phyloP scores from a whole-genome alignment of 176 grass and related monocot genomes.

The sorghum (Sorghum bicolor) region DNA sequence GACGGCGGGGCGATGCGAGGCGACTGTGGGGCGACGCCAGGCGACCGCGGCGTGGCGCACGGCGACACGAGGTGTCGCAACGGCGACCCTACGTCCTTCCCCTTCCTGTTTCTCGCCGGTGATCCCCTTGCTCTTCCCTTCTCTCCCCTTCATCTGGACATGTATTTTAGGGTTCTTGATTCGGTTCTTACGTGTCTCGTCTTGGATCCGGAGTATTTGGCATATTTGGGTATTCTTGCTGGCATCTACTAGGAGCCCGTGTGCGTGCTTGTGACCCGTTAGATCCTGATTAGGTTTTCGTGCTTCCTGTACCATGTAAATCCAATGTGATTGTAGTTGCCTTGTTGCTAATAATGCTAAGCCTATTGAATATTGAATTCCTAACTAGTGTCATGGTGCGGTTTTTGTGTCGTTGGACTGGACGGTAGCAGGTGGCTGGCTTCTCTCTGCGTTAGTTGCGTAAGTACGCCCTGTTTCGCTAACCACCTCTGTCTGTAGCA shows the following conservation, averaged over 20 bases:
- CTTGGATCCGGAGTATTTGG: too few relatives aligned
- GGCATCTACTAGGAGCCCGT: slow-evolving; percentile 18
- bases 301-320: too few relatives aligned
- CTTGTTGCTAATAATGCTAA: slow-evolving; percentile 42
- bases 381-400: slow-evolving; percentile 14
- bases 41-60: too few relatives aligned
- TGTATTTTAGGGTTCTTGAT: too few relatives aligned
- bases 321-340: slow-evolving; percentile 41
- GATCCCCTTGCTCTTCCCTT: too few relatives aligned
- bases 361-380: neutral
- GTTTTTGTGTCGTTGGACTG: neutral
- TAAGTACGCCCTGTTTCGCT: neutral
- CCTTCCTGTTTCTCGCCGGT: too few relatives aligned
- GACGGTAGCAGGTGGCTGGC: neutral
- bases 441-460: neutral
- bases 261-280: slow-evolving; percentile 4
- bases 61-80: too few relatives aligned
- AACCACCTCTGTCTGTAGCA: slow-evolving; percentile 41
- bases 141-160: too few relatives aligned
- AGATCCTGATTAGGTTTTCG: slow-evolving; percentile 32
- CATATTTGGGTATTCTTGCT: slow-evolving; percentile 12
- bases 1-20: too few relatives aligned
- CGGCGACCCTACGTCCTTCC: too few relatives aligned
- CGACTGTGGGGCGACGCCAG: too few relatives aligned
- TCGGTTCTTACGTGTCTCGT: too few relatives aligned